Percentiles rank a stretch among this genome's conserved stretches.
These are phyloP conservation scores for Nymphaea colorata DNA, from an alignment of 164 flowering plant genomes.

Conservation along the genomic window DNA sequence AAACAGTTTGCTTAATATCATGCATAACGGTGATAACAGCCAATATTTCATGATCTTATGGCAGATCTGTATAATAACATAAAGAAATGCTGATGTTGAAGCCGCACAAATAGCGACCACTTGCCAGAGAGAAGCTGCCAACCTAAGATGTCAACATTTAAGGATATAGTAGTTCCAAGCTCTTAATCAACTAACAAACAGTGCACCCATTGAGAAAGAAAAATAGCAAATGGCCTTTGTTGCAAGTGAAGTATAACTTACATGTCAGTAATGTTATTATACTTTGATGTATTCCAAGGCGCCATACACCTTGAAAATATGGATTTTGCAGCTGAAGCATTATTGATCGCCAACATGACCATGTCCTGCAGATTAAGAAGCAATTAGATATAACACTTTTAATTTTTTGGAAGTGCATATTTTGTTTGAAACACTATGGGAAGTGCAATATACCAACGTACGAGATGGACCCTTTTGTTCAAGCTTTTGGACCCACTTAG, in stretches of 20 bases:
- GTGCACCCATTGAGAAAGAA: constrained; percentile 7
- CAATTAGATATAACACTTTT: background rate
- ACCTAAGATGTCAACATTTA: constrained; percentile 35
- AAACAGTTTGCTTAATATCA: constrained; percentile 21
- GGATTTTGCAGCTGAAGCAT: constrained; percentile 44
- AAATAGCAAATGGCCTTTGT: background rate
- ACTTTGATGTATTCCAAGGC: constrained; percentile 8
- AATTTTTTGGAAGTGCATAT: too few species aligned
- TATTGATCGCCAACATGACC: constrained; percentile 57
- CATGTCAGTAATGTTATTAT: constrained; percentile 14
- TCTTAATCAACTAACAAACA: background rate
- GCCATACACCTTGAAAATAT: constrained; percentile 20
- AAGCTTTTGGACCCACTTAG: constrained; percentile 74
- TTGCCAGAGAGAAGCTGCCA: constrained; percentile 20
- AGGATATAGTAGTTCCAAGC: background rate
- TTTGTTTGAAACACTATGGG: background rate
- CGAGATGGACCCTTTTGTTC: constrained; percentile 22
- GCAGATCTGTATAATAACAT: constrained; percentile 44
- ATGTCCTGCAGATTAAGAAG: constrained; percentile 35
- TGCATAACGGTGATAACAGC: constrained; percentile 19
- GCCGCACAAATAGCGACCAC: constrained; percentile 37
- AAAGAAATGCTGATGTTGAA: constrained; percentile 44
- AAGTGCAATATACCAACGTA: constrained; percentile 51
- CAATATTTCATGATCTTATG: constrained; percentile 23
- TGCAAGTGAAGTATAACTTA: constrained; percentile 9